Conservation (phyloP, 2,329 filamentous ascomycete species). For the Macrophomina pseudophaseolina region DNA sequence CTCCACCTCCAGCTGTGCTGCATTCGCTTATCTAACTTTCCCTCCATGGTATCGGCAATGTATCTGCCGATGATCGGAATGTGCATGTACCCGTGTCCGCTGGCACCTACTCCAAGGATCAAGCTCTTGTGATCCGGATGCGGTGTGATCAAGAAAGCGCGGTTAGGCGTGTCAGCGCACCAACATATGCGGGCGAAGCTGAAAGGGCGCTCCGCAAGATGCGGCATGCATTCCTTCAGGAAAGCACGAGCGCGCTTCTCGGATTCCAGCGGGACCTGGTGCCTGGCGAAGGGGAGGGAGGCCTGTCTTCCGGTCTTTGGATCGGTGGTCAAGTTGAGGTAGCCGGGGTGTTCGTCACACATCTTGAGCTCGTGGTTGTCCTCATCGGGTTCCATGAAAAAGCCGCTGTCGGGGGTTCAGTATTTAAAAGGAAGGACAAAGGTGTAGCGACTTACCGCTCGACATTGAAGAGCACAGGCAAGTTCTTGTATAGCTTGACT, state of each 20-base stretch:
- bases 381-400: conserved; percentile 57
- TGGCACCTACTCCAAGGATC: conserved; percentile 57
- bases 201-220: conserved; percentile 56
- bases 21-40: conserved; percentile 49
- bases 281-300: conserved; percentile 50
- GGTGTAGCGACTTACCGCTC: conserved; percentile 34
- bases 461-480: conserved; percentile 58
- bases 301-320: conserved; percentile 27
- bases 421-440: background rate
- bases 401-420: conserved; percentile 40
- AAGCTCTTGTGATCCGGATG: conserved; percentile 53
- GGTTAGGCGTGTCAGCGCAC: conserved; percentile 62
- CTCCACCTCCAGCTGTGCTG: conserved; percentile 54
- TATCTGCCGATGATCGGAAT: conserved; percentile 58
- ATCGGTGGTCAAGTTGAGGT: conserved; percentile 52
- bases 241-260: conserved; percentile 56
- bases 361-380: conserved; percentile 55
- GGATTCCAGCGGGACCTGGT: conserved; percentile 55
- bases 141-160: conserved; percentile 58
- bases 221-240: conserved; percentile 58
- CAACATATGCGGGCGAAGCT: conserved; percentile 61
- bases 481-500: conserved; percentile 49
- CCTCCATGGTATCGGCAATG: conserved; percentile 56
- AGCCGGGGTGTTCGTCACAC: conserved; percentile 64
- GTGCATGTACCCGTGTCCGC: conserved; percentile 60